Evolutionary conservation across 2,329 filamentous ascomycete species (phyloP).

Genomic region (Simplicillium sp.): DNA sequence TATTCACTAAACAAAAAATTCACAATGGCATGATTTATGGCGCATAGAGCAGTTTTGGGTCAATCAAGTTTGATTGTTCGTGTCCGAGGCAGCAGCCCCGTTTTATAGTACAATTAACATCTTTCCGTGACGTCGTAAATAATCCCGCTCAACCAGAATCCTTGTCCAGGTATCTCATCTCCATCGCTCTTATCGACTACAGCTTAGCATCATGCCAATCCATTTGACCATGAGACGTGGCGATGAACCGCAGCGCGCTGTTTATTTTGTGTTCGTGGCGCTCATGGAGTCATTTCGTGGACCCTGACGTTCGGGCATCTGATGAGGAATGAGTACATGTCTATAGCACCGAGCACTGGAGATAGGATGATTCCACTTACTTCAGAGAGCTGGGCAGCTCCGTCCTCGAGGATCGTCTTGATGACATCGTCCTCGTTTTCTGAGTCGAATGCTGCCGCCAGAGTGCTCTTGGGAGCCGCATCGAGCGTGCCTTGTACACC

Average conservation of each 20-base stretch:
- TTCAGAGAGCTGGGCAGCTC: constrained; percentile 53
- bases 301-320: constrained; percentile 45
- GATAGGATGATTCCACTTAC: constrained; percentile 23
- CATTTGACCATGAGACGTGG: no score
- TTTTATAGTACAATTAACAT: no score
- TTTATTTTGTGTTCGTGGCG: constrained; percentile 31
- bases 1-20: no score
- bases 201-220: no score
- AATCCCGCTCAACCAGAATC: constrained; percentile 3
- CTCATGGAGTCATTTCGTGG: constrained; percentile 43
- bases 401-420: constrained; percentile 70
- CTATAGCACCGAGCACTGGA: not conserved
- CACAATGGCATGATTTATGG: no score
- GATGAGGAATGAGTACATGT: constrained; percentile 3
- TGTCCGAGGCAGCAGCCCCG: no score
- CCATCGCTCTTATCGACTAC: no score
- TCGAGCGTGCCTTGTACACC: constrained; percentile 76
- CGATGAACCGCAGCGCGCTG: no score
- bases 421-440: constrained; percentile 71
- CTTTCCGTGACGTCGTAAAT: no score
- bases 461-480: constrained; percentile 59
- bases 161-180: constrained; percentile 1
- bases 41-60: no score
- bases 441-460: constrained; percentile 86
- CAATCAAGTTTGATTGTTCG: no score